These are phyloP conservation scores for Boletus huronensis DNA, from an alignment of 768 basidiomycete genomes.

Conservation along the genomic window DNA sequence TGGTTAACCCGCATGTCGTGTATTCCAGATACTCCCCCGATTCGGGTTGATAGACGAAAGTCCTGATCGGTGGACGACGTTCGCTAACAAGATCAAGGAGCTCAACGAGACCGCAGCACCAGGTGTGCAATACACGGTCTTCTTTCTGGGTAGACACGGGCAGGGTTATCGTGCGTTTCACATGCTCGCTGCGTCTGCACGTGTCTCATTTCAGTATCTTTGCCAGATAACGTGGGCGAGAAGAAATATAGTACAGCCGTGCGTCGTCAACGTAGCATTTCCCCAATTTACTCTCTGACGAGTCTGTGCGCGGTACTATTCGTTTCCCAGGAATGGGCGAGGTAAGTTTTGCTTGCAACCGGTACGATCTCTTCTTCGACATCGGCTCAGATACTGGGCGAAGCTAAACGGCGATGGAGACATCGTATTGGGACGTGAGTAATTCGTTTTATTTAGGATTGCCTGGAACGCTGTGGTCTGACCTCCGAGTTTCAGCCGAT, in stretches of 20 bases:
- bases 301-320: background rate
- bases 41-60: constrained; percentile 21
- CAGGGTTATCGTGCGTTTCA: constrained; percentile 37
- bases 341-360: constrained; percentile 37
- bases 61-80: constrained; percentile 43
- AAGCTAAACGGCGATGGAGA: constrained; percentile 58
- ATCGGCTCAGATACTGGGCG: constrained; percentile 47
- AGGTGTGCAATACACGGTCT: constrained; percentile 39
- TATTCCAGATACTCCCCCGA: too few relatives aligned
- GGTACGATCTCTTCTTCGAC: background rate
- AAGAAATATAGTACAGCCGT: constrained; percentile 53
- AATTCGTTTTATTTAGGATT: background rate
- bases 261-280: background rate
- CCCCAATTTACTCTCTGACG: background rate
- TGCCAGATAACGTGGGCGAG: constrained; percentile 60
- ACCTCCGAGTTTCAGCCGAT: background rate
- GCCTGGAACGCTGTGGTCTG: background rate
- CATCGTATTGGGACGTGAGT: constrained; percentile 58
- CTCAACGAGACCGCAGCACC: constrained; percentile 24
- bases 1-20: too few relatives aligned
- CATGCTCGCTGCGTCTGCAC: background rate
- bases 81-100: constrained; percentile 36
- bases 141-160: constrained; percentile 63
- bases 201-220: background rate
- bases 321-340: constrained; percentile 46